Base-by-base conservation (phyloP, 208 protist species). In the Wallacemonas sp. region DNA sequence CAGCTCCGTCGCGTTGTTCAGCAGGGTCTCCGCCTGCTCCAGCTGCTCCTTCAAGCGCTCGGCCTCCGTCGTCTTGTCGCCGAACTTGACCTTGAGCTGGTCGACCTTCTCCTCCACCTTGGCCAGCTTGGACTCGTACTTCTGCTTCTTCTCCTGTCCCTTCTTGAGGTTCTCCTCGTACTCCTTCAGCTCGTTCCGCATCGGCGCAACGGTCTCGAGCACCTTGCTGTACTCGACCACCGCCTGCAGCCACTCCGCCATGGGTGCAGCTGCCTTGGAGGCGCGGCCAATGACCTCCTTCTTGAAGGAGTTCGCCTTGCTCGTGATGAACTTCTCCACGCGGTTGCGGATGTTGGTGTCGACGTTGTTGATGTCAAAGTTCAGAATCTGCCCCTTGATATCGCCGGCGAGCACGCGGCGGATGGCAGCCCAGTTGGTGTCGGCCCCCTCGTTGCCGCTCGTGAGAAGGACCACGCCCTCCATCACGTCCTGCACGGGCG, bases 221-320 rank as follows among this genome's bases (percentile, higher is more conserved):
- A 99, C 98, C 57, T 87, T 89, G 63, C 96, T 96, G 88, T 99
- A 99, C 70, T 98, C 82, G 5, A 99, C 54, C 12, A 98, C 93
- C 3, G 98, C 98, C 73, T 94, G 92, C 3, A 99, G 93, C 98
- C 98, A 99, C 57, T 94, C 88, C 14, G 98, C 98, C 76, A 99
- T 93, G 39, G 98, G 98, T 14, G 95, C 94, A 3, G 97, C 97
- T 0, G 98, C 98, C 62, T 95, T 88, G 8, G 91, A 98, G 16
- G 94, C 96, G 42, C 96, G 92, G 5, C 81, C 79, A 72, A 99
- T 98, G 5, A 87, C 86, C 18, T 97, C 91, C 25, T 77, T 76
- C 64, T 98, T 96, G 74, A 99, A 99, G 22, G 91, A 98, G 38
- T 92, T 82, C 23, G 50, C 72, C 63, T 97, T 97, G 18, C 67